These are phyloP conservation scores for Cladosporium sp. DNA, from an alignment of 2,329 filamentous ascomycete species.

Conservation along the genomic window DNA sequence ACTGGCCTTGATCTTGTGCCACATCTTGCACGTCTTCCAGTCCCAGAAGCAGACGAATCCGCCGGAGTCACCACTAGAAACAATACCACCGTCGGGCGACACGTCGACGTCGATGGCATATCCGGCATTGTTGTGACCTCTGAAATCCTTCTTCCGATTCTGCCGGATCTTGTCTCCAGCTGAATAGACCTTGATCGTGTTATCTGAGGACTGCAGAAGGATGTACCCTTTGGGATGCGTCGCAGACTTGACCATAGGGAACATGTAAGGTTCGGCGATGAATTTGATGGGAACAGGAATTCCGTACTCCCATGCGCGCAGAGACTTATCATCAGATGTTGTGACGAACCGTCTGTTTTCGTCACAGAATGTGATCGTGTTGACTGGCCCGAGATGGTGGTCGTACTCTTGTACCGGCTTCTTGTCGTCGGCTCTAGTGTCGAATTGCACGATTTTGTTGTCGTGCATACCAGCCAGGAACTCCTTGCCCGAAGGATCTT, in stretches of 20 bases:
- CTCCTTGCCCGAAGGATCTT: conserved; percentile 68
- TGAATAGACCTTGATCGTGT: conserved; percentile 94
- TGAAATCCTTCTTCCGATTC: conserved; percentile 94
- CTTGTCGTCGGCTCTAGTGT: conserved; percentile 54
- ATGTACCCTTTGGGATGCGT: conserved; percentile 91
- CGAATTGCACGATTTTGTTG: conserved; percentile 98
- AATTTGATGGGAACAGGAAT: conserved; percentile 98
- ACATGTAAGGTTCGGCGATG: conserved; percentile 97
- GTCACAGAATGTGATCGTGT: conserved; percentile 95
- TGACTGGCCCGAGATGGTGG: conserved; percentile 94
- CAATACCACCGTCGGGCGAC: conserved; percentile 85
- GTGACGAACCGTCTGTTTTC: conserved; percentile 94
- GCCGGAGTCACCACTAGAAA: conserved; percentile 77
- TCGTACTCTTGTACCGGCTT: conserved; percentile 94
- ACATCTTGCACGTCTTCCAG: conserved; percentile 99
- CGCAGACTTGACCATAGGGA: conserved; percentile 80
- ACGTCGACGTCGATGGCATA: conserved; percentile 86
- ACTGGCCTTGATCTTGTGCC: conserved; percentile 85
- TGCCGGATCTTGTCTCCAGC: conserved; percentile 93
- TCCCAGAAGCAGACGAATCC: conserved; percentile 97
- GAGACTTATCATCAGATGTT: conserved; percentile 92
- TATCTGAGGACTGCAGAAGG: conserved; percentile 87
- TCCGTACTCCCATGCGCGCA: conserved; percentile 96
- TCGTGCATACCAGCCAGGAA: conserved; percentile 96
- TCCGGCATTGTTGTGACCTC: conserved; percentile 92